Base-by-base conservation (phyloP, 2,329 filamentous ascomycete genomes). In the Calonectria pauciramosa region DNA sequence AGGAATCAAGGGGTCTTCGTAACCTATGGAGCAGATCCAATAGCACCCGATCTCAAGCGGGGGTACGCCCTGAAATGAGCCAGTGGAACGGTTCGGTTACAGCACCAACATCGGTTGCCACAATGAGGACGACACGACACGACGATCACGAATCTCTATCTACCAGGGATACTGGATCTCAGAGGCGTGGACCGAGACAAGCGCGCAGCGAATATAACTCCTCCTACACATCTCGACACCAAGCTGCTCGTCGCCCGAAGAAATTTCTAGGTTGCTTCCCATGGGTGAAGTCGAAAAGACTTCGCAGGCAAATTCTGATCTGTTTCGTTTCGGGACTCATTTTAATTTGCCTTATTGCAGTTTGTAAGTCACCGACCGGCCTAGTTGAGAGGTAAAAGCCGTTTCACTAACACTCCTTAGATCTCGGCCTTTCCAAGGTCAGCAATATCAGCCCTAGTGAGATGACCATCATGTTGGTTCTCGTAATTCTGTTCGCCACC, bases 391-490 rank as follows among this genome's bases (percentile, higher is more conserved):
- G 34, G 16, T 4, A 36, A 20, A 66, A 26, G 47, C 26, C 3
- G 64, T 59, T 4, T 11, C 56, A 41, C 73, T 79, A 32, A 78
- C 38, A 8, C 13, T 14, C 5, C n/a, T n/a, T 65, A 97, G 95
- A 97, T 82, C 90, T 97, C 77, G 91, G 91, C 7, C 90, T 98
- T 56, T 91, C 92, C 26, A 87, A 96, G 56, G 93, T 93, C 4
- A 89, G 91, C 75, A 90, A 90, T 51, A 88, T 92, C 74, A 87
- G 90, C 66, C 91, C 90, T 52, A 91, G 91, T 82, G 94, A 95
- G 84, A 93, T 97, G 81, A 94, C 95, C 80, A 91, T 97, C 73
- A 88, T 97, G 68, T 89, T 98, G 74, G 93, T 98, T 71, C 89
- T 98, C 68, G 89, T 96, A 77, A 93, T 97, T 72, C 86, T 97